Conservation (phyloP, 768 basidiomycete species). For the Lanmaoa pseudosensibilis region DNA sequence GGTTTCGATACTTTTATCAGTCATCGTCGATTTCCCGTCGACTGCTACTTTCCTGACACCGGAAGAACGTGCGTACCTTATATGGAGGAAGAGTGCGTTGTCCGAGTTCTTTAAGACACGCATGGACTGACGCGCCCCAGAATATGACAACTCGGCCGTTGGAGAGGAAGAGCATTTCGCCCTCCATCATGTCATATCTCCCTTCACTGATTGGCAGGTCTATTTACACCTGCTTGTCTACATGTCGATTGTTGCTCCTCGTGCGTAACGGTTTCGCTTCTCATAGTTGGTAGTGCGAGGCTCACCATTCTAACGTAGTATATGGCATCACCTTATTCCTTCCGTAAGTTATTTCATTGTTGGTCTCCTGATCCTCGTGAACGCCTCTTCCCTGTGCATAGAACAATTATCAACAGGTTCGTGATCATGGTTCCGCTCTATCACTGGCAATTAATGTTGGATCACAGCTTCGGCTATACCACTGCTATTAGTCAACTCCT, state of each 20-base stretch:
- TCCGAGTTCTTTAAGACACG: constrained; percentile 32
- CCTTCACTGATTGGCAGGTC: constrained; percentile 65
- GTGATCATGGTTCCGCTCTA: not conserved
- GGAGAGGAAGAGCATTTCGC: constrained; percentile 56
- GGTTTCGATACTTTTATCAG: constrained; percentile 27
- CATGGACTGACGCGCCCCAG: constrained; percentile 48
- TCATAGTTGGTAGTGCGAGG: not conserved
- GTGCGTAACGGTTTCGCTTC: constrained; percentile 40
- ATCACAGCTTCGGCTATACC: constrained; percentile 55
- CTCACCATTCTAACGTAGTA: constrained; percentile 38
- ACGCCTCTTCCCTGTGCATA: constrained; percentile 19
- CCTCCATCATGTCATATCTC: constrained; percentile 50
- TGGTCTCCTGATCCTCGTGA: not conserved
- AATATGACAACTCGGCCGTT: constrained; percentile 35
- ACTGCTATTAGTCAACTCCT: constrained; percentile 60
- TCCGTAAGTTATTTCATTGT: constrained; percentile 46
- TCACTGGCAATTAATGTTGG: not conserved
- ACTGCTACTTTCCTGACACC: constrained; percentile 18
- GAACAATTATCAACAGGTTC: constrained; percentile 59
- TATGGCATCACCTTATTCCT: constrained; percentile 72
- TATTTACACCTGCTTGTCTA: constrained; percentile 11
- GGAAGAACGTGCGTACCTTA: constrained; percentile 18
- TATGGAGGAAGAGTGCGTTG: constrained; percentile 19
- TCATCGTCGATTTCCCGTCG: constrained; percentile 53
- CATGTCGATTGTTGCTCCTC: constrained; percentile 56